Evolutionary conservation across 306 rosid genomes (phyloP), one percentile per base, ranked within the genome.

Genomic region (Prunus campanulata): DNA sequence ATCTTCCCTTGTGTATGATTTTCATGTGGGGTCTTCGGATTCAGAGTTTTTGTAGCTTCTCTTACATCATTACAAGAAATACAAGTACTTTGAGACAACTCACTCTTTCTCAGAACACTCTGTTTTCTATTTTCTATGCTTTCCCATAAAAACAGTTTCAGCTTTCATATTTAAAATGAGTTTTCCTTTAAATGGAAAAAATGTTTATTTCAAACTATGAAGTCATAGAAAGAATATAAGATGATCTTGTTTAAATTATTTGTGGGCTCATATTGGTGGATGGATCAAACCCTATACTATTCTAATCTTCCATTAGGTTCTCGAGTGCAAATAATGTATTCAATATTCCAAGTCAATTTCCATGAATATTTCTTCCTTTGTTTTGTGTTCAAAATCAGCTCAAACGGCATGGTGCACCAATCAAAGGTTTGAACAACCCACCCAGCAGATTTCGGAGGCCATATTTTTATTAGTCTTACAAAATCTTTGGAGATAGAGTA

Each of bases 351-450:
- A 42, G 68, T 73, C 57, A 59, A 57, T 46, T 64, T 59, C 68
- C 77, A 73, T 20, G 5, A 44, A 59, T 6, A 32, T 5, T 32
- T 39, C 42, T 8, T 35, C 42, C 7, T 35, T 35, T 24, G 14
- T 56, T 15, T 8, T 8, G 12, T 30, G 49, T 9, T 59, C 55
- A 59, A 44, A 72, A 39, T 42, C 55, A 61, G 68, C 44, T 59
- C 46, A 44, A 59, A 24, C 51, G 46, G 61, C 44, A 16, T 22
- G 3, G 39, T n/a, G 48, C 46, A 22, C 19, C 24, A 59, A 73
- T 15, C 55, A 73, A 73, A 73, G 68, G 57, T 59, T 73, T 73
- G 77, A 73, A 73, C 3, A 73, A 25, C 57, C 57, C 77, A 73
- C 77, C 55, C 39, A 56, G 47, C 67, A 72, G 54, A 39, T 48